phyloP scores from a whole-genome alignment of 805 yeast species.

The Debaryomyces maramus region DNA sequence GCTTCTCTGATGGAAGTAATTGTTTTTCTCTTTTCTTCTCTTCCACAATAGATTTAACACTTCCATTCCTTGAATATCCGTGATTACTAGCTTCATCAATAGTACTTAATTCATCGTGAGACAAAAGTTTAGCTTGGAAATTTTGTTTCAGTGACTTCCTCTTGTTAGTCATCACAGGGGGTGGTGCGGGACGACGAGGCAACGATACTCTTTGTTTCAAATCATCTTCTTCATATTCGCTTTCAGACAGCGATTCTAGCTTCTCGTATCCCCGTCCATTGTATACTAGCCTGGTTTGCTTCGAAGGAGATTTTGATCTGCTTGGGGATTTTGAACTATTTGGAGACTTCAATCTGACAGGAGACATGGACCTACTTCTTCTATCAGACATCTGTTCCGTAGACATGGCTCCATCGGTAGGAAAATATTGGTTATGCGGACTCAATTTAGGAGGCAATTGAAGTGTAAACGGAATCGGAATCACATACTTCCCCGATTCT shows the following conservation, averaged over 20 bases:
- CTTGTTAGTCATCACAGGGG: slow-evolving; percentile 25
- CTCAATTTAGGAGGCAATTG: slow-evolving; percentile 42
- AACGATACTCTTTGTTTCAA: slow-evolving; percentile 4
- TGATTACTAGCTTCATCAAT: slow-evolving; percentile 40
- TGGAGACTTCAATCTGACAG: slow-evolving; percentile 6
- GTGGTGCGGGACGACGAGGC: slow-evolving; percentile 21
- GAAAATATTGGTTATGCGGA: slow-evolving; percentile 20
- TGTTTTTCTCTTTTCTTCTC: background rate
- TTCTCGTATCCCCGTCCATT: slow-evolving; percentile 40
- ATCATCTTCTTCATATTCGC: slow-evolving; percentile 18
- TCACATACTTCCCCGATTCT: slow-evolving; percentile 28
- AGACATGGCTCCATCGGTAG: slow-evolving; percentile 10
- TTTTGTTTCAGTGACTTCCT: slow-evolving; percentile 26
- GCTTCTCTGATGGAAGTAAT: background rate
- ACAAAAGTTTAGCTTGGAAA: slow-evolving; percentile 17
- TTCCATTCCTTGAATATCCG: slow-evolving; percentile 31
- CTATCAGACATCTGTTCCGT: slow-evolving; percentile 8
- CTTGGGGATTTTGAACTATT: background rate
- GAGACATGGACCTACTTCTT: slow-evolving; percentile 12
- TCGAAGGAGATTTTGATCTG: slow-evolving; percentile 12
- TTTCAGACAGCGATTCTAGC: slow-evolving; percentile 23
- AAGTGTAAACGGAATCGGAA: slow-evolving; percentile 45
- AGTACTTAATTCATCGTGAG: slow-evolving; percentile 40
- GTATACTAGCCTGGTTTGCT: slow-evolving; percentile 25
- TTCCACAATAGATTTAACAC: slow-evolving; percentile 16